These are phyloP conservation scores for Ganoderma lucidum DNA, from an alignment of 1,284 basidiomycete species.

Conservation along the genomic window DNA sequence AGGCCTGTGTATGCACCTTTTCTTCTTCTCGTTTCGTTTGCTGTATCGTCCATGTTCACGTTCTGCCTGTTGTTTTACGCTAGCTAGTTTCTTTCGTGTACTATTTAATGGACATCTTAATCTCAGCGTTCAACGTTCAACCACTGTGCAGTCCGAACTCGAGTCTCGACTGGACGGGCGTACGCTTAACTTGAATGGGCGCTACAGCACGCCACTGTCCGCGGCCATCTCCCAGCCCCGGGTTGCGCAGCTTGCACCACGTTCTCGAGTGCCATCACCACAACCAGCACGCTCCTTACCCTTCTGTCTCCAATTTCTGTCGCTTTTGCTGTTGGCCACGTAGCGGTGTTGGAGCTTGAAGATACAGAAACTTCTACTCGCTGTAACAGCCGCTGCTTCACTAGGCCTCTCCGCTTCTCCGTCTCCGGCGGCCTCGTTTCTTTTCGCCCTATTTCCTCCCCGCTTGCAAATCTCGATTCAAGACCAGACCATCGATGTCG, in stretches of 20 bases:
- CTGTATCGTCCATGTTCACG: not conserved
- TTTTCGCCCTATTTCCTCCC: too few relatives aligned
- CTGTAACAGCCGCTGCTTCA: not conserved
- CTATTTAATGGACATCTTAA: not conserved
- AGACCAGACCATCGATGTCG: conserved; percentile 55
- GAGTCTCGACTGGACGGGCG: not conserved
- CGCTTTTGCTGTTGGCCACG: not conserved
- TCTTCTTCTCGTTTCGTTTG: not conserved
- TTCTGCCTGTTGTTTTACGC: not conserved
- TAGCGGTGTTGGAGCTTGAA: not conserved
- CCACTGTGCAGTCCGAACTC: not conserved
- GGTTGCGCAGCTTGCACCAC: not conserved
- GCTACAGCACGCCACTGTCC: not conserved
- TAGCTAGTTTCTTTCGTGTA: not conserved
- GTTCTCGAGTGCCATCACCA: not conserved
- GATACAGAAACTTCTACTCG: too few relatives aligned
- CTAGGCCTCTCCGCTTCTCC: not conserved
- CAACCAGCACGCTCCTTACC: conserved; percentile 1
- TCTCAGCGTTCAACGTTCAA: not conserved
- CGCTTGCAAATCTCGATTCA: not conserved
- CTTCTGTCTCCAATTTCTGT: not conserved
- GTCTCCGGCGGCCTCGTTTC: not conserved
- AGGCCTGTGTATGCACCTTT: not conserved
- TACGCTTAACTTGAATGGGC: not conserved
- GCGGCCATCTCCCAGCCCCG: not conserved